Evolutionary conservation across 257 asterid genomes (phyloP).

Genomic region (Fraxinus excelsior): DNA sequence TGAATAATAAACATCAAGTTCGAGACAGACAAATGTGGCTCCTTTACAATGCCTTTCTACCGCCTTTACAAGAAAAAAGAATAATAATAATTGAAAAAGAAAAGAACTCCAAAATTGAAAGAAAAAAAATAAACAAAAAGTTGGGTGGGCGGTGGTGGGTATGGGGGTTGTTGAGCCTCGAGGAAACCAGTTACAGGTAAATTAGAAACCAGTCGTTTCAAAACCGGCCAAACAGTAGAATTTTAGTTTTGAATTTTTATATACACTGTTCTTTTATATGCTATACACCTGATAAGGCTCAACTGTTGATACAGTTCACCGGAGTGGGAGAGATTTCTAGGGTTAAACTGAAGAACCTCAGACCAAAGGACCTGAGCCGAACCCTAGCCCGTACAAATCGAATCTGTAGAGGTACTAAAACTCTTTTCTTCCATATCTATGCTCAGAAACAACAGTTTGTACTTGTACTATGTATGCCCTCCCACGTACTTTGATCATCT

Average conservation of each 20-base stretch:
- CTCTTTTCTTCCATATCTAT: neutral
- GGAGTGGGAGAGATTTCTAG: neutral
- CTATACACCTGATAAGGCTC: neutral
- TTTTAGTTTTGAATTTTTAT: neutral
- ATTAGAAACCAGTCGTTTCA: neutral
- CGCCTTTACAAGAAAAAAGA: no score
- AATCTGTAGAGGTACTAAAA: conserved; percentile 21
- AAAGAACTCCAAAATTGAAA: neutral
- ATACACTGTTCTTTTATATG: neutral
- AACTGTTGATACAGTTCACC: neutral
- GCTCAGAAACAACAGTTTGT: conserved; percentile 14
- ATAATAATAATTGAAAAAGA: neutral
- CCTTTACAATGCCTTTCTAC: no score
- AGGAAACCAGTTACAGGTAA: neutral
- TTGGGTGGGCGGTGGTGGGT: neutral
- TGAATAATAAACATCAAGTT: neutral
- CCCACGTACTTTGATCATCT: neutral
- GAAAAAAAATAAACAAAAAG: neutral
- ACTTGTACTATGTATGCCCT: neutral
- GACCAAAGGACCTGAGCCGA: conserved; percentile 17
- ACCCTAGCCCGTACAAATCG: conserved; percentile 36
- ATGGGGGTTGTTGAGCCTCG: neutral
- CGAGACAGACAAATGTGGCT: no score
- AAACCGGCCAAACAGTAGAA: neutral
- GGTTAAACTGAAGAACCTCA: conserved; percentile 7